Evolutionary conservation across 192 early-diverging fungal species (phyloP).

Genomic region (Backusella sp.): DNA sequence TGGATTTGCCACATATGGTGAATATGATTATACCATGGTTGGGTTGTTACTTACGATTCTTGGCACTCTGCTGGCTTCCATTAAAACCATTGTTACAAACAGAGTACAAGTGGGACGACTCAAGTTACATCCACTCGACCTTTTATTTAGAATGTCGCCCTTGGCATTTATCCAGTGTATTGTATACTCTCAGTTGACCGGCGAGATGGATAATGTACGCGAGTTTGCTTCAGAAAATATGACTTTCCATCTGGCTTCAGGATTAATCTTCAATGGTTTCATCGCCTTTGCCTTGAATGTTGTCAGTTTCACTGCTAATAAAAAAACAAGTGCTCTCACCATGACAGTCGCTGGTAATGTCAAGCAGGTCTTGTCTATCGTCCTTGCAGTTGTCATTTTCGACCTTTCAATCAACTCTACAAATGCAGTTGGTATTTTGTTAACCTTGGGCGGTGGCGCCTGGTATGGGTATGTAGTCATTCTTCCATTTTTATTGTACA

Average conservation of each 20-base stretch:
- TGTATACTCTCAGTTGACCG: slow-evolving; percentile 38
- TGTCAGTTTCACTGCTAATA: slow-evolving; percentile 65
- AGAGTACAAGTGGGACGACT: slow-evolving; percentile 60
- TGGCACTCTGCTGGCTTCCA: slow-evolving; percentile 62
- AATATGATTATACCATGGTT: slow-evolving; percentile 53
- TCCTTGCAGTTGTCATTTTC: slow-evolving; percentile 59
- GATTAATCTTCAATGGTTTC: slow-evolving; percentile 58
- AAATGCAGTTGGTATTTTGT: slow-evolving; percentile 58
- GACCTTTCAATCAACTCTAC: slow-evolving; percentile 56
- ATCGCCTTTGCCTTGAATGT: slow-evolving; percentile 71
- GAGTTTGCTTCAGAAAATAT: slow-evolving; percentile 19
- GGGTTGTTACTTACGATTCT: slow-evolving; percentile 68
- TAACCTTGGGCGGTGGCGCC: slow-evolving; percentile 59
- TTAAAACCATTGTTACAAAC: slow-evolving; percentile 73
- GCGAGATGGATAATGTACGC: slow-evolving; percentile 42
- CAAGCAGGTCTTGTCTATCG: slow-evolving; percentile 73
- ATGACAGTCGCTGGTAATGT: slow-evolving; percentile 70
- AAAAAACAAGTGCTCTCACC: slow-evolving; percentile 62
- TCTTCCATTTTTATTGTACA: neutral
- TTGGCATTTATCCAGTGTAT: slow-evolving; percentile 38
- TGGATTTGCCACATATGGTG: slow-evolving; percentile 66
- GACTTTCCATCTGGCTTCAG: slow-evolving; percentile 20
- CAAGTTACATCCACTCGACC: slow-evolving; percentile 66
- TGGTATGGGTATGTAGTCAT: slow-evolving; percentile 46
- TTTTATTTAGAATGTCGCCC: slow-evolving; percentile 67